Conservation (phyloP, 352 stramenopile genomes). For the Pythium scleroteichum region DNA sequence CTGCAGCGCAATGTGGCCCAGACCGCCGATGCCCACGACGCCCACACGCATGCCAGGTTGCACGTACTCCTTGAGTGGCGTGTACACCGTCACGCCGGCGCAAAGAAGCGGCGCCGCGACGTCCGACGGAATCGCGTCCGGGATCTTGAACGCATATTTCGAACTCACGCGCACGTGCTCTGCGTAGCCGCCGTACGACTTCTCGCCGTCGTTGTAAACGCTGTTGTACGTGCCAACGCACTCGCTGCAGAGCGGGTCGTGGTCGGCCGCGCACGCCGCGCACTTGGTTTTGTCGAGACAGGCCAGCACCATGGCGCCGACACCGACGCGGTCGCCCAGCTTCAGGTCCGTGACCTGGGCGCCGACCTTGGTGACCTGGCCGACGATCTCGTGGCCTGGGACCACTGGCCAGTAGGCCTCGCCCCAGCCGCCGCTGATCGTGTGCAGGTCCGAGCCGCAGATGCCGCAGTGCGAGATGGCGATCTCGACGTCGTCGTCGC, state of each 20-base stretch:
- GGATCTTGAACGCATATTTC: constrained; percentile 32
- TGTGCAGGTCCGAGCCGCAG: constrained; percentile 34
- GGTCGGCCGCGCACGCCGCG: constrained; percentile 8
- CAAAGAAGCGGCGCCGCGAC: constrained; percentile 56
- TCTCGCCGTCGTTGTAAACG: constrained; percentile 17
- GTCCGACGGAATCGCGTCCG: constrained; percentile 26
- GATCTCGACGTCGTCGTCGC: constrained; percentile 30
- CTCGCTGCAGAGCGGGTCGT: constrained; percentile 16
- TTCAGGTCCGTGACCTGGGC: constrained; percentile 2
- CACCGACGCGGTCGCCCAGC: constrained; percentile 24
- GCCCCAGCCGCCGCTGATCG: constrained; percentile 25
- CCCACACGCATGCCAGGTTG: not conserved
- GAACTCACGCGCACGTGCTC: constrained; percentile 25
- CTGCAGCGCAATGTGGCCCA: constrained; percentile 26
- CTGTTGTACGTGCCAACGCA: constrained; percentile 24
- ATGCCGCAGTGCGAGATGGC: constrained; percentile 31
- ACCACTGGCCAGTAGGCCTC: constrained; percentile 23
- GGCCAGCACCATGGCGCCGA: constrained; percentile 21
- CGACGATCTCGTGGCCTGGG: constrained; percentile 31
- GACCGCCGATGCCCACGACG: not conserved
- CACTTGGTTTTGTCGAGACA: constrained; percentile 16
- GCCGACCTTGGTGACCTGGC: constrained; percentile 20
- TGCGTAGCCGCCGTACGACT: constrained; percentile 28
- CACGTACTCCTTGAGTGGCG: constrained; percentile 24
- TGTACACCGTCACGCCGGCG: constrained; percentile 73